Evolutionary conservation across 768 basidiomycete species (phyloP).

Genomic region (Thelephora ganbajun): DNA sequence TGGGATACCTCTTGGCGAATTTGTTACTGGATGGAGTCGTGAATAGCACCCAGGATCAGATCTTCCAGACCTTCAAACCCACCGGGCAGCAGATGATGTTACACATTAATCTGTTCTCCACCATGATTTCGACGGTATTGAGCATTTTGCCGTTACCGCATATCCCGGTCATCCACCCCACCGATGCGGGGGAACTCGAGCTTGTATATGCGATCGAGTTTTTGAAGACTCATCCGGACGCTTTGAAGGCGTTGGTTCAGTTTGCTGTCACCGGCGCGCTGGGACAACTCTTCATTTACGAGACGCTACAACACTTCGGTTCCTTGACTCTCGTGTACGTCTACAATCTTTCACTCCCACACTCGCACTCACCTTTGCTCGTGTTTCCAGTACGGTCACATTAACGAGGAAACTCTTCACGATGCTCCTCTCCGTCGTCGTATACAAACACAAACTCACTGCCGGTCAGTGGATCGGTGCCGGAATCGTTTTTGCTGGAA

Average conservation of each 20-base stretch:
- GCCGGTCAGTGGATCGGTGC: constrained; percentile 89
- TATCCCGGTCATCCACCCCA: constrained; percentile 73
- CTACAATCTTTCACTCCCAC: not conserved
- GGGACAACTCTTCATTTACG: constrained; percentile 96
- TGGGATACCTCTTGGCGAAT: constrained; percentile 70
- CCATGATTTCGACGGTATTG: constrained; percentile 54
- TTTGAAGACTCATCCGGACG: constrained; percentile 61
- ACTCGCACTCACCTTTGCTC: constrained; percentile 5
- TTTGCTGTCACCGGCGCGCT: constrained; percentile 87
- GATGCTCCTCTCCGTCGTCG: constrained; percentile 87
- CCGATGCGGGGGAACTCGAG: constrained; percentile 43
- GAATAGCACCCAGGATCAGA: constrained; percentile 95
- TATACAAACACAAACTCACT: constrained; percentile 81
- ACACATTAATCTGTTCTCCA: constrained; percentile 86
- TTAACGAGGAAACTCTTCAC: constrained; percentile 95
- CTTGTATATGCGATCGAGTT: constrained; percentile 58
- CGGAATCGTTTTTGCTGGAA: constrained; percentile 85
- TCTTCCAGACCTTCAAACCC: constrained; percentile 65
- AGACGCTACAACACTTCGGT: constrained; percentile 85
- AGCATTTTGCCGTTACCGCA: constrained; percentile 63
- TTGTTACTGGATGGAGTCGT: constrained; percentile 84
- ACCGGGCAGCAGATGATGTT: constrained; percentile 99
- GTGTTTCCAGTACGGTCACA: constrained; percentile 56
- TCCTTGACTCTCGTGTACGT: constrained; percentile 73
- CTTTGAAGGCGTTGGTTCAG: constrained; percentile 59